Evolutionary conservation across 208 protist species (phyloP), one percentile per base, ranked within the genome.

Genomic region (Porcisia deanei): DNA sequence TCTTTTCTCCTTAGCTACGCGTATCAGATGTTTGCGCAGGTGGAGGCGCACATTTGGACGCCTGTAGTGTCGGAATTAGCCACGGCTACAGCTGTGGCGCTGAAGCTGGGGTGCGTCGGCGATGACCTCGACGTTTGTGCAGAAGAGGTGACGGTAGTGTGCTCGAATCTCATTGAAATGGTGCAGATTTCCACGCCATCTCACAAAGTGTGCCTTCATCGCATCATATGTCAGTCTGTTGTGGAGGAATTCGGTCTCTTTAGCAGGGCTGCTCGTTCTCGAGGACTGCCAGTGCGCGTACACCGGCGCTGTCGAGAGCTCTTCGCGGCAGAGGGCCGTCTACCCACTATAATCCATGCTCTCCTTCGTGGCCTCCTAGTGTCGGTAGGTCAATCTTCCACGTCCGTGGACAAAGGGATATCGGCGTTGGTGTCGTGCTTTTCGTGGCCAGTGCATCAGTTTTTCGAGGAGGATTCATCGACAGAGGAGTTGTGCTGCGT

Each of bases 171-270:
- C 20, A 53, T 73, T 45, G 67, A 73, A 20, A 34, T 82, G 9
- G 80, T 61, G 30, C 68, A 55, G 60, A 43, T 66, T 12, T 64
- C 66, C 69, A 60, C 34, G 1, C 71, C 69, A 3, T 47, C 67
- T 22, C 30, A 75, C 71, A 71, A 77, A 22, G 70, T 68, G 9
- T 64, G 59, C 34, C 45, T 81, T 55, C 75, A 77, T 59, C 77
- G 79, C 53, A 54, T 85, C 25, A 66, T 85, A 4, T 75, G 65
- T 20, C 84, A 85, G 69, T 73, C 87, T 6, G 55, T 71, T 0
- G 82, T 97, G 34, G 88, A 91, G 69, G 92, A 97, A 78, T 94
- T 94, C 72, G 92, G 92, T 16, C 75, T 97, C 6, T 97, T 86
- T 71, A 83, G 84, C 75, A 61, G 57, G 18, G 54, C 76, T 5